Evolutionary conservation across 1,139 yeast species (phyloP), one percentile per base, ranked within the genome.

Genomic region (Taiozyma onychis): DNA sequence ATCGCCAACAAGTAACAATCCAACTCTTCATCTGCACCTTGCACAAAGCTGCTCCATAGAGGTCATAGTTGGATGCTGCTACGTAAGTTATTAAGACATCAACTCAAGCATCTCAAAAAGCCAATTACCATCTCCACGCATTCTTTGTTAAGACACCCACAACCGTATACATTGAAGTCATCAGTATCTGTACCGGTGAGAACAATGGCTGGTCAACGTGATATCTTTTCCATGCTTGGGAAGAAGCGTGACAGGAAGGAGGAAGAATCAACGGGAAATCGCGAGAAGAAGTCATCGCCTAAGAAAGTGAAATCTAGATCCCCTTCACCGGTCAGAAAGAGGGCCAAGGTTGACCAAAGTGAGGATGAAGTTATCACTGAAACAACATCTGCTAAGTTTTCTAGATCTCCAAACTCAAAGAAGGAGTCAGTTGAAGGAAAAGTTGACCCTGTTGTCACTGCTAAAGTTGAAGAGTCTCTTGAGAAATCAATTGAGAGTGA

Each of bases 151-250:
- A 37, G 11, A 18, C 24, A 24, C 41, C 7, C 13, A 37, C 41
- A 37, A 16, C 26, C 24, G 10, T 22, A 37, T 10, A 18, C 41
- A 37, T 21, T 37, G 9, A 37, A 18, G 6, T 7, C 41, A 37
- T 37, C 24, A 11, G 2, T 18, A 18, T 18, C 14, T 10, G 14
- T 37, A 6, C 24, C 8, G 9, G n/a, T 18, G 14, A 18, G 41
- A 37, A 6, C 41, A 18, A 39, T 39, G 43, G 16, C 43, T 39
- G 43, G 43, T 39, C 27, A 39, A 24, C 27, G 59, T 21, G 60
- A 57, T 44, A 57, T 57, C 18, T 57, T 57, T 35, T 49, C 60
- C 16, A 57, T 57, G 60, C 56, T 57, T 42, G 51, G 57, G 14
- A 51, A 51, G 47, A 53, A 54, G 52, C 48, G 45, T 39, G 34